Percentiles rank a stretch among this genome's conserved stretches.
These are phyloP conservation scores for Tuber calosporum DNA, from an alignment of 495 filamentous ascomycete genomes.

Conservation along the genomic window DNA sequence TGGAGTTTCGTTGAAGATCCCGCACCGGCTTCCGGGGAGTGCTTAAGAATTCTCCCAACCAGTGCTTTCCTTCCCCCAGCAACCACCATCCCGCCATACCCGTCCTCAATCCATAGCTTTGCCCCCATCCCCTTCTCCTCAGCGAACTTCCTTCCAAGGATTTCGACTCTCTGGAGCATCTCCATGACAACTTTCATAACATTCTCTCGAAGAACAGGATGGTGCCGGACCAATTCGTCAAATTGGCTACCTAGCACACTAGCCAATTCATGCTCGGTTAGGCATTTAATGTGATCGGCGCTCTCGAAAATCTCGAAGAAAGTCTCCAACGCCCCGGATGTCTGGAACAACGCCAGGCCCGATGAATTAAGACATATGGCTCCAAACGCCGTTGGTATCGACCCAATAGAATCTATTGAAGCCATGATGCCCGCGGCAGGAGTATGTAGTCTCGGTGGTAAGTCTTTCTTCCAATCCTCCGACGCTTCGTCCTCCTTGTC, in stretches of 20 bases:
- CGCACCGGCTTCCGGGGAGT: constrained; percentile 26
- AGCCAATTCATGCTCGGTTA: constrained; percentile 64
- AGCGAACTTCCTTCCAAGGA: constrained; percentile 62
- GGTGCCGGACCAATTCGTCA: constrained; percentile 90
- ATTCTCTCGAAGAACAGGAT: constrained; percentile 68
- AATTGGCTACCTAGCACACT: constrained; percentile 69
- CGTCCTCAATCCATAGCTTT: constrained; percentile 62
- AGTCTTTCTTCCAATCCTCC: constrained; percentile 25
- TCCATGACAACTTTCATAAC: constrained; percentile 73
- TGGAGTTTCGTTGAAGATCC: constrained; percentile 43
- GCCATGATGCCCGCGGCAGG: constrained; percentile 73
- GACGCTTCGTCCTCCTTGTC: constrained; percentile 36
- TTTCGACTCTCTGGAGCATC: constrained; percentile 71
- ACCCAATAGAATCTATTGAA: constrained; percentile 73
- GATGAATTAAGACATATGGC: constrained; percentile 84
- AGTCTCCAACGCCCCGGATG: constrained; percentile 68
- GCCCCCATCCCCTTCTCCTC: constrained; percentile 63
- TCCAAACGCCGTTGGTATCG: constrained; percentile 78
- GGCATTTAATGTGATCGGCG: constrained; percentile 72
- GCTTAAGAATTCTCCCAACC: constrained; percentile 18
- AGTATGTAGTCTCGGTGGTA: constrained; percentile 35
- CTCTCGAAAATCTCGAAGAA: constrained; percentile 96
- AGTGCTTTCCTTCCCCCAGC: constrained; percentile 48
- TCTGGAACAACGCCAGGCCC: constrained; percentile 84
- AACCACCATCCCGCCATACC: constrained; percentile 48